Conservation (phyloP, 768 basidiomycete genomes). For the Suillus alpinus region DNA sequence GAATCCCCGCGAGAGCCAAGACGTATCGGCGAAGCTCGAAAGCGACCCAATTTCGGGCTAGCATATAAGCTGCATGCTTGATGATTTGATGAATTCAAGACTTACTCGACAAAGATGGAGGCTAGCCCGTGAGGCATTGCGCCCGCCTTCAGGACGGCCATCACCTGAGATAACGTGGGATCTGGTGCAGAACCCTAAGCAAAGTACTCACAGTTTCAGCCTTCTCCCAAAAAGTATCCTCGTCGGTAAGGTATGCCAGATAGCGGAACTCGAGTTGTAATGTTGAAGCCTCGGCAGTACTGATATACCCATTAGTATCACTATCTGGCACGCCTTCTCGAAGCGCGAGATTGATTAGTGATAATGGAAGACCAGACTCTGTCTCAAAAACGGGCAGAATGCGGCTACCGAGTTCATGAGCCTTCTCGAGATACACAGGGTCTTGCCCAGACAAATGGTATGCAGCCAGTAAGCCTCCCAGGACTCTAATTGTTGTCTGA, state of each 20-base stretch:
- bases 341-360: slow-evolving; percentile 70
- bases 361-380: slow-evolving; percentile 75
- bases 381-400: slow-evolving; percentile 83
- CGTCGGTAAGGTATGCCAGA: slow-evolving; percentile 73
- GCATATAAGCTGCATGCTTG: slow-evolving; percentile 4
- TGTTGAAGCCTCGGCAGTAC: slow-evolving; percentile 85
- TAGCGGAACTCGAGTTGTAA: slow-evolving; percentile 91
- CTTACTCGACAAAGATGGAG: slow-evolving; percentile 82
- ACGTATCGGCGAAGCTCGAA: slow-evolving; percentile 70
- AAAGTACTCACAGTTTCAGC: slow-evolving; percentile 57
- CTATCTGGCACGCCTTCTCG: slow-evolving; percentile 56
- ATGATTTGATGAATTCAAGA: slow-evolving; percentile 8
- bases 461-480: slow-evolving; percentile 88
- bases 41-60: slow-evolving; percentile 51
- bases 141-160: slow-evolving; percentile 65
- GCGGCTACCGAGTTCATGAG: slow-evolving; percentile 82
- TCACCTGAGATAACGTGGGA: slow-evolving; percentile 43
- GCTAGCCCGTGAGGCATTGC: slow-evolving; percentile 70
- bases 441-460: slow-evolving; percentile 75
- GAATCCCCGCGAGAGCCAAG: slow-evolving; percentile 92
- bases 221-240: slow-evolving; percentile 78
- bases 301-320: slow-evolving; percentile 61
- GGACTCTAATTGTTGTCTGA: slow-evolving; percentile 87
- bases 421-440: slow-evolving; percentile 67
- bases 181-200: neutral